A percentile compares a stretch with the other conserved stretches of the same genome.
Conservation (phyloP, 768 basidiomycete genomes). For the Suillus variegatus region DNA sequence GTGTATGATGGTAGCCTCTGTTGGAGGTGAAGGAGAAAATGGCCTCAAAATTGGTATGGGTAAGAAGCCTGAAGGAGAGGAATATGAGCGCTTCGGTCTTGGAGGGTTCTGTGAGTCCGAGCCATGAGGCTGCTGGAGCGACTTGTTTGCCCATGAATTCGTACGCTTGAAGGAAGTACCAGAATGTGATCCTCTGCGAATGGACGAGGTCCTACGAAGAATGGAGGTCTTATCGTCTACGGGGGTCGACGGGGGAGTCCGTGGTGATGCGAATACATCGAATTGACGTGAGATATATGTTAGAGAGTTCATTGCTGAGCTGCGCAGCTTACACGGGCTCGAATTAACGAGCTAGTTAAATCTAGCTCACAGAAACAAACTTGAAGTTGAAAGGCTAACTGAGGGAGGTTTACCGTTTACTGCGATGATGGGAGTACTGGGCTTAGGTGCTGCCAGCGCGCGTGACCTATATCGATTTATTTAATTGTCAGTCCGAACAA, state of each 20-base stretch:
- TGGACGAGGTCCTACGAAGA: slow-evolving; percentile 24
- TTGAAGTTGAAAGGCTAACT: neutral
- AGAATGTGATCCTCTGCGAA: slow-evolving; percentile 30
- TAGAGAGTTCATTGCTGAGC: slow-evolving; percentile 71
- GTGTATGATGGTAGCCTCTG: slow-evolving; percentile 35
- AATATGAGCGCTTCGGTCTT: slow-evolving; percentile 59
- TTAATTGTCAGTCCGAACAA: neutral
- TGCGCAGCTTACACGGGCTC: slow-evolving; percentile 10
- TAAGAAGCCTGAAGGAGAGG: slow-evolving; percentile 57
- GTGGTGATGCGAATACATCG: slow-evolving; percentile 68
- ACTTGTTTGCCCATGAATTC: slow-evolving; percentile 58
- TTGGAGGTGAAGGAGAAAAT: slow-evolving; percentile 28
- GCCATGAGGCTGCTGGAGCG: slow-evolving; percentile 45
- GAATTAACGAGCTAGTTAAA: slow-evolving; percentile 4
- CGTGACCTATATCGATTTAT: slow-evolving; percentile 7
- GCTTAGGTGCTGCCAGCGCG: slow-evolving; percentile 1
- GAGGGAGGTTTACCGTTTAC: neutral
- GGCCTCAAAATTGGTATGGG: slow-evolving; percentile 33
- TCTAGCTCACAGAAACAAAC: neutral
- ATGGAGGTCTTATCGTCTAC: slow-evolving; percentile 37
- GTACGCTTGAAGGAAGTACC: slow-evolving; percentile 45
- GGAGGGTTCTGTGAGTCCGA: slow-evolving; percentile 21
- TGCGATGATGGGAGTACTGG: neutral
- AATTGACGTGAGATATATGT: slow-evolving; percentile 80
- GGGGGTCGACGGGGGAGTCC: slow-evolving; percentile 60